Percentiles rank a stretch among this genome's conserved stretches.
Conservation (phyloP, 805 yeast genomes). For the Candida suzukii region DNA sequence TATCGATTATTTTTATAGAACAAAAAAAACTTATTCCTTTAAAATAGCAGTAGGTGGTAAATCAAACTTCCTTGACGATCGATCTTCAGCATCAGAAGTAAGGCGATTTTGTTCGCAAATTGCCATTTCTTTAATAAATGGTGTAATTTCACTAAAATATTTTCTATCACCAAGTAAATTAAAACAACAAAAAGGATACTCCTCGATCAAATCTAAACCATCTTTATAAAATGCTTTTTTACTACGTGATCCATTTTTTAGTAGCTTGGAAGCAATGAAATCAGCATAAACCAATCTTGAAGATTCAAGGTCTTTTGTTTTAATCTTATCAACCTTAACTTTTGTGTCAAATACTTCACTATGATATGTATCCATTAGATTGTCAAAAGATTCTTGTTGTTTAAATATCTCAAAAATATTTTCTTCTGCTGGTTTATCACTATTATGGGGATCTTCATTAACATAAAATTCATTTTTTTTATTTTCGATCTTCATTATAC, state of each 20-base stretch:
- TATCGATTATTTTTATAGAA: too few species aligned
- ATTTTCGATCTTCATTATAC: neutral
- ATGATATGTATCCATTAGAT: neutral
- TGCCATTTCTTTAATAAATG: conserved; percentile 24
- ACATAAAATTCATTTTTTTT: too few species aligned
- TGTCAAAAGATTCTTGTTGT: neutral
- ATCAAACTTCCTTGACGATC: conserved; percentile 6
- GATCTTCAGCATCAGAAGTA: too few species aligned
- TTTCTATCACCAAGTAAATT: conserved; percentile 7
- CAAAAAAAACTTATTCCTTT: too few species aligned
- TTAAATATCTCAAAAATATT: too few species aligned
- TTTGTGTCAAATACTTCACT: neutral
- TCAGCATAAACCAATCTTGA: conserved; percentile 4
- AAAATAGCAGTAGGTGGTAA: neutral
- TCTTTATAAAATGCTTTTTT: conserved; percentile 8
- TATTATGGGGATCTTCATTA: too few species aligned
- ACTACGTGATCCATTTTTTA: conserved; percentile 19
- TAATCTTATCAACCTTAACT: neutral
- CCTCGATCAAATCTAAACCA: conserved; percentile 14
- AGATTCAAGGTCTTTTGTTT: neutral
- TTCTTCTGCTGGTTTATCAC: too few species aligned
- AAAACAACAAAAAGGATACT: conserved; percentile 17
- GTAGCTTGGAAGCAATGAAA: conserved; percentile 21
- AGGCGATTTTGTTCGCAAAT: conserved; percentile 13
- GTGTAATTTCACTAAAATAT: conserved; percentile 16